phyloP scores from a whole-genome alignment of 2,329 filamentous ascomycete genomes.

The Aureobasidium sp. region DNA sequence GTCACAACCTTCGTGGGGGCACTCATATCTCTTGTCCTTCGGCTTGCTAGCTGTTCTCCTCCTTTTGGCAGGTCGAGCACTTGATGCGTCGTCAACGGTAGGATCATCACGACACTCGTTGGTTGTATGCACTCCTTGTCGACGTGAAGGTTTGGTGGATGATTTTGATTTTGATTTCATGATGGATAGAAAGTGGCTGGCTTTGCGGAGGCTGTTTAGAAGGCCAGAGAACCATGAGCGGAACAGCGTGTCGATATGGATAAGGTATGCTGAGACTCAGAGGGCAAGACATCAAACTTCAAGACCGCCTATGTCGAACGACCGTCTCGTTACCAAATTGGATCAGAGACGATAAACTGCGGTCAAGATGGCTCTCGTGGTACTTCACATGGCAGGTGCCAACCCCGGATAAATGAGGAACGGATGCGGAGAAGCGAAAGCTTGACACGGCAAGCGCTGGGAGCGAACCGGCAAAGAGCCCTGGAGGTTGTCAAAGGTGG shows the following conservation, averaged over 20 bases:
- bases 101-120: not conserved
- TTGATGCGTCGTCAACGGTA: not conserved
- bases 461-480: not conserved
- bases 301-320: no score
- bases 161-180: not conserved
- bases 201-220: not conserved
- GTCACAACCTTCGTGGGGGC: conserved; percentile 77
- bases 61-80: not conserved
- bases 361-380: not conserved
- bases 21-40: conserved; percentile 62
- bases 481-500: not conserved
- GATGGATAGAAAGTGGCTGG: not conserved
- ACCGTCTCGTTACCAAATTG: no score
- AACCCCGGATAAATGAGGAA: conserved; percentile 9
- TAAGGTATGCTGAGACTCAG: not conserved
- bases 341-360: not conserved
- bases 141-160: not conserved
- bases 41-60: conserved; percentile 1
- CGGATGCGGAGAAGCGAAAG: conserved; percentile 11
- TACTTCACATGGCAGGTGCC: conserved; percentile 2
- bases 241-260: no score
- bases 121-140: not conserved
- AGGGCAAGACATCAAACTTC: not conserved
- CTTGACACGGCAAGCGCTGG: not conserved
- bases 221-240: not conserved